Base-by-base conservation (phyloP, 1,284 basidiomycete species). In the Sutorius eximius region DNA sequence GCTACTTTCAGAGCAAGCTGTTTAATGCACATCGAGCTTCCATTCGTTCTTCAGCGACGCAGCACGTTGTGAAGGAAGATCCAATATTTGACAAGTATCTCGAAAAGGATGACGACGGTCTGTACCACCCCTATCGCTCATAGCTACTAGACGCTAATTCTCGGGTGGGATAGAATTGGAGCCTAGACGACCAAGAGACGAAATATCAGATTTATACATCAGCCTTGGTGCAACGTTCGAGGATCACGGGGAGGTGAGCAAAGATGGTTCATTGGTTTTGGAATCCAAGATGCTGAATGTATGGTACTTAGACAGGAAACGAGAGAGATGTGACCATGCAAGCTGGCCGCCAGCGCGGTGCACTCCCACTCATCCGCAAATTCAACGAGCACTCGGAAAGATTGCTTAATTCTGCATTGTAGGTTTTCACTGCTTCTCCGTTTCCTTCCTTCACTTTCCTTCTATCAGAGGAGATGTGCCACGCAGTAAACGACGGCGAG, bases 331-430 rank as follows among this genome's bases (percentile, higher is more conserved):
- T 92, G 44, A 98, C 97, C 0, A 99, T 99, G 97, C 91, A 94
- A 67, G 87, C 95, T 5, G 97, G 97, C 8, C 84, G 88, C 61
- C 91, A 97, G 69, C 80, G 87, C 47, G 87, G 87, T 22, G 89
- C 91, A 18, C 73, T 99, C 37, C 97, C 97, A 0, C 80, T 99
- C 33, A 98, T 99, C 64, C 82, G 97, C 41, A 89, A 96, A 64
- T 99, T 99, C 76, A 99, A 99, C 67, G 93, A 98, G 66, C 97
- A 99, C 72, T 96, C 93, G 0, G 91, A 95, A 63, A 80, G 93
- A 59, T 74, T 98, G 15, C 77, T 98, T 29, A 89, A 89, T 54
- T 82, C 88, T 43, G 84, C 87, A 6, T 65, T 90, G 88, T 87
- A 67, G 63, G 85, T 73, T 20, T 4, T 27, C 7, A 15, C 12